A percentile compares a stretch with the other conserved stretches of the same genome.
Evolutionary conservation across 1,284 basidiomycete species (phyloP).

Genomic region (Puccinia novopanici): DNA sequence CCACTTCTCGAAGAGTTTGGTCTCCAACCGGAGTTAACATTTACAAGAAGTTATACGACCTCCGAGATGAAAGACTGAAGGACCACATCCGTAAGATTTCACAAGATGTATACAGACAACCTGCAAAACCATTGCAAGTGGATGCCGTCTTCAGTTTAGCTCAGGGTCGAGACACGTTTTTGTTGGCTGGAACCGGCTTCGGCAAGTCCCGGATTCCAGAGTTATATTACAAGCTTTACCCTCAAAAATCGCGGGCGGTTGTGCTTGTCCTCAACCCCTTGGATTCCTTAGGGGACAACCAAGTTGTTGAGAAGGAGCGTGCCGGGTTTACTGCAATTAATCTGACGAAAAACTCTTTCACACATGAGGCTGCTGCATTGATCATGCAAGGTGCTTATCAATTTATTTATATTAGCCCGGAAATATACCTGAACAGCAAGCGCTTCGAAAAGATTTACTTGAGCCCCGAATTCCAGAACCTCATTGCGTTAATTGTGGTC

Average conservation of each 20-base stretch:
- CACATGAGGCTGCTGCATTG: neutral
- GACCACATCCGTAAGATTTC: neutral
- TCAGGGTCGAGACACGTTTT: no score
- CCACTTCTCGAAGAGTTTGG: no score
- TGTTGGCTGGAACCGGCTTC: no score
- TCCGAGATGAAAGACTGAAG: neutral
- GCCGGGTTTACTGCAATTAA: neutral
- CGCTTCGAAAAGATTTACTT: slow-evolving; percentile 4
- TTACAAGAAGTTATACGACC: neutral
- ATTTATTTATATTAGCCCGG: slow-evolving; percentile 8
- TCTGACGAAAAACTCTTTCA: neutral
- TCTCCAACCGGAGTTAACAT: no score
- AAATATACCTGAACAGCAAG: no score
- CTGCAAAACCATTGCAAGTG: neutral
- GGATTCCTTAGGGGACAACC: slow-evolving; percentile 9
- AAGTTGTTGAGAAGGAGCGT: neutral
- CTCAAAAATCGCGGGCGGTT: no score
- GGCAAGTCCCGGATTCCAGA: no score
- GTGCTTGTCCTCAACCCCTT: no score
- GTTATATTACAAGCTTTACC: no score
- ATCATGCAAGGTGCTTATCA: neutral
- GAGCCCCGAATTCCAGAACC: neutral
- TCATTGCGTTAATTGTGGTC: neutral
- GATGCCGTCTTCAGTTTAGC: neutral
- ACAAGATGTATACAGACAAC: neutral